Base-by-base conservation (phyloP, 1,139 yeast genomes). In the Geotrichum carabidarum region DNA sequence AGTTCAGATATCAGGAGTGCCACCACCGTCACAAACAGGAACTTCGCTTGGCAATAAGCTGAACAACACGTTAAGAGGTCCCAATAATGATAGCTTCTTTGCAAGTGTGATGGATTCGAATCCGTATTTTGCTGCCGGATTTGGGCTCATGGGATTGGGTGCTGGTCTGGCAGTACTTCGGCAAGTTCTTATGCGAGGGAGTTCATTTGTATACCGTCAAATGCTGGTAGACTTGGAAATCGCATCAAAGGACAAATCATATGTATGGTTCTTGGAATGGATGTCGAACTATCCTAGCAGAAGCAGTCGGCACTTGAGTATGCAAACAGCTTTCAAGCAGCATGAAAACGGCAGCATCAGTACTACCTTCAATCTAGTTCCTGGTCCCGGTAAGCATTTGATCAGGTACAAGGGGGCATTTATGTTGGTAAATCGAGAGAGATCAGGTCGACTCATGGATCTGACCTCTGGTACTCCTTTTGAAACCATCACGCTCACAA, bases 301-400 rank as follows among this genome's bases (percentile, higher is more conserved):
- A 53, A 74, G 80, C 36, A 84, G 94, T 15, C 78, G 97, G 62
- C 97, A 94, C 69, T 72, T 93, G 55, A 83, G 95, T 50, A 98
- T 93, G 14, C 95, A 90, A 63, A 93, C 99, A 4, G 82, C 80
- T 60, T 90, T 79, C 70, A 75, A 84, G 37, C 96, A 91, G 68
- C 98, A 91, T 70, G 95, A 90, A 63, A 91, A 91, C 67, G 99
- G 99, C 0, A 81, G 95, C 2, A 89, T 90, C 1, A 78, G 85
- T 15, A 90, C 99, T 8, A 87, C 83, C 57, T 91, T 93, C 68
- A 82, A 90, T 46, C 78, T 93, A 55, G 97, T 93, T n/a, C 99
- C 99, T 0, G 99, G 99, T 12, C 97, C 98, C 0, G 99, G 99
- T 1, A 87, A 86, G 65, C 99, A 93, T 69, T 76, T 93, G 71